Percentiles rank a stretch among this genome's conserved stretches.
Conservation (phyloP, 208 protist species). For the Leishmania tarentolae region DNA sequence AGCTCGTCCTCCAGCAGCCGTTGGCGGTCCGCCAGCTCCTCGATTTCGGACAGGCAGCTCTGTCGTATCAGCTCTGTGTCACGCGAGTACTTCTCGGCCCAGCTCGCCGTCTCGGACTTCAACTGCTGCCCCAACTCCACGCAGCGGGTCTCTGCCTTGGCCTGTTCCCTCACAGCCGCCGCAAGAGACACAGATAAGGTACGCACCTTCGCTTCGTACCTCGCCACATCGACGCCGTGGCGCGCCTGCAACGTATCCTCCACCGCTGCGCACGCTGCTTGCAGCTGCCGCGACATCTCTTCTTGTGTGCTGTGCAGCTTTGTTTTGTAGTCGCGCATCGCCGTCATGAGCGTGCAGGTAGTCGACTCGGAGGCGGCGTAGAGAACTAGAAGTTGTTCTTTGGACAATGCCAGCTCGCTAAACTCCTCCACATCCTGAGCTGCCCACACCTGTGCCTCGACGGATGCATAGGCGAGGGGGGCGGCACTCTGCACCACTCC, state of each 20-base stretch:
- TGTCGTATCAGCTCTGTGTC: constrained; percentile 20
- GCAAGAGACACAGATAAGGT: constrained; percentile 7
- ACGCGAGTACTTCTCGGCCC: constrained; percentile 15
- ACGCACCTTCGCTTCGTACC: constrained; percentile 17
- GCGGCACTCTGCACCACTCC: constrained; percentile 3
- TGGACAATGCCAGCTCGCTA: constrained; percentile 10
- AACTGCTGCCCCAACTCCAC: constrained; percentile 15
- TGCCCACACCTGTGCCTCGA: constrained; percentile 13
- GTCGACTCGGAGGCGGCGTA: constrained; percentile 10
- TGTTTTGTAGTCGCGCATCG: not conserved
- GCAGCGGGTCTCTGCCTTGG: not conserved
- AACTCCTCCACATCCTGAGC: constrained; percentile 22
- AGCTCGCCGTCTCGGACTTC: not conserved
- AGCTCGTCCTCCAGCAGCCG: constrained; percentile 26
- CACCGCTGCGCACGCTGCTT: constrained; percentile 10
- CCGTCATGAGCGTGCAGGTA: not conserved
- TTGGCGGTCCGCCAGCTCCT: constrained; percentile 15
- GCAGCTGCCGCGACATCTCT: constrained; percentile 20
- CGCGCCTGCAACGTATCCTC: constrained; percentile 18
- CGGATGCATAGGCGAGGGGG: not conserved
- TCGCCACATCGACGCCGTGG: constrained; percentile 6
- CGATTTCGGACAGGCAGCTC: constrained; percentile 13
- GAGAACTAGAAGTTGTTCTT: constrained; percentile 6
- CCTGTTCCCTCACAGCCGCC: not conserved
- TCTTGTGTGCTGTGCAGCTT: not conserved